These are phyloP conservation scores for Suillus clintonianus DNA, from an alignment of 768 basidiomycete genomes.

Conservation along the genomic window DNA sequence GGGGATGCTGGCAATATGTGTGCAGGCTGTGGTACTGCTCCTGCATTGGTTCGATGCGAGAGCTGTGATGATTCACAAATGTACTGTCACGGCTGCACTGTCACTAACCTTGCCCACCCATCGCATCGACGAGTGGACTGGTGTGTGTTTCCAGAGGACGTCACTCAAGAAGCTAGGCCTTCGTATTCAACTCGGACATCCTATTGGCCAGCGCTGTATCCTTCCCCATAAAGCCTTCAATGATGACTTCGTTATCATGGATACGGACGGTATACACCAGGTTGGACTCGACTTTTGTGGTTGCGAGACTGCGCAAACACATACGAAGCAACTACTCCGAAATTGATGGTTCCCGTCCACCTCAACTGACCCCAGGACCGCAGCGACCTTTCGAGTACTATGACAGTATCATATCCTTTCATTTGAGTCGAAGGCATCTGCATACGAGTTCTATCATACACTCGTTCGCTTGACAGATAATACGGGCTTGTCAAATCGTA, in stretches of 20 bases:
- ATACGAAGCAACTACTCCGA: background rate
- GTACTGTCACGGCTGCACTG: too few relatives aligned
- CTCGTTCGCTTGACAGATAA: background rate
- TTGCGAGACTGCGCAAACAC: background rate
- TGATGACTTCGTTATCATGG: background rate
- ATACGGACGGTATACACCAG: background rate
- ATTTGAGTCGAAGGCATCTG: background rate
- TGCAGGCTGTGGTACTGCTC: background rate
- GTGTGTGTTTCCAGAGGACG: too few relatives aligned
- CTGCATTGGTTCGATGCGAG: too few relatives aligned
- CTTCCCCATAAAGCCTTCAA: background rate
- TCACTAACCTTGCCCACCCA: too few relatives aligned
- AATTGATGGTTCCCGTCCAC: background rate
- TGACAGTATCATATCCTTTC: too few relatives aligned
- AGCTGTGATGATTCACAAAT: too few relatives aligned
- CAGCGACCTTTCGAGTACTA: background rate
- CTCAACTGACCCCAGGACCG: background rate
- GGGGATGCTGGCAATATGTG: background rate
- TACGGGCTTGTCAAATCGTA: too few relatives aligned
- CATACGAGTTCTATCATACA: background rate
- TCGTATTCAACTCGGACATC: background rate
- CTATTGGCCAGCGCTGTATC: background rate
- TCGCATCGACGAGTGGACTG: too few relatives aligned
- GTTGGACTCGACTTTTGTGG: background rate
- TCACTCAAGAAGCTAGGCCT: background rate